Base-by-base conservation (phyloP, 2,329 filamentous ascomycete species). In the Plenodomus lindquistii region DNA sequence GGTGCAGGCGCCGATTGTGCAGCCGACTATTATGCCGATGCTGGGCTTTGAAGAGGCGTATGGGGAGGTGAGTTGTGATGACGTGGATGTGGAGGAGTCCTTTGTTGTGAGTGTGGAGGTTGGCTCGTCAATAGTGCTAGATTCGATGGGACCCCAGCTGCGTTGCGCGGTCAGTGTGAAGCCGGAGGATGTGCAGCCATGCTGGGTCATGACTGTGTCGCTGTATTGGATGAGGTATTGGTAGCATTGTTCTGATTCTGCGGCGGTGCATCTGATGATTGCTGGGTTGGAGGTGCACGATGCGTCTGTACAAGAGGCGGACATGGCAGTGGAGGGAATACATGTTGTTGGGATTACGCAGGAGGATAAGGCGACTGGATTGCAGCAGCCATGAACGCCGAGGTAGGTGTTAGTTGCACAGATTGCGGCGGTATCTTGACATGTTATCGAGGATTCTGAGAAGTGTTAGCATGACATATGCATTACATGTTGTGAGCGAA, bases 341-440 rank as follows among this genome's bases (percentile, higher is more conserved):
- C 70, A 72, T 19, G 66, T 55, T 9, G 70, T 72, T 6, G 59
- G 52, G 15, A 72, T 55, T 8, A 39, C 59, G 46, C 70, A 72
- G 5, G 58, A 21, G 1, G 55, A 42, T 2, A 66, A 49, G 7
- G 53, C 37, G 1, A 45, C 27, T 1, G 60, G 52, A 37, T 68
- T 47, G 51, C 70, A 72, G 56, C 70, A 72, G 40, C 69, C 69
- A 29, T 70, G 67, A 3, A 65, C 63, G 36, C 61, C 66, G 15
- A 59, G 58, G 45, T 48, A 54, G 6, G 59, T 62, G 46, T 70
- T 71, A 40, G 68, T 71, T 24, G 69, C 69, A 53, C 70, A 72
- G 27, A 63, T 55, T 20, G 56, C 46, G 27, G 52, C 54, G 1
- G 55, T 41, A 34, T 61, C 59, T 22, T 54, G 51, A 34, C 69